These are phyloP conservation scores for Maudiozyma saulgeensis DNA, from an alignment of 805 yeast species.

Conservation along the genomic window DNA sequence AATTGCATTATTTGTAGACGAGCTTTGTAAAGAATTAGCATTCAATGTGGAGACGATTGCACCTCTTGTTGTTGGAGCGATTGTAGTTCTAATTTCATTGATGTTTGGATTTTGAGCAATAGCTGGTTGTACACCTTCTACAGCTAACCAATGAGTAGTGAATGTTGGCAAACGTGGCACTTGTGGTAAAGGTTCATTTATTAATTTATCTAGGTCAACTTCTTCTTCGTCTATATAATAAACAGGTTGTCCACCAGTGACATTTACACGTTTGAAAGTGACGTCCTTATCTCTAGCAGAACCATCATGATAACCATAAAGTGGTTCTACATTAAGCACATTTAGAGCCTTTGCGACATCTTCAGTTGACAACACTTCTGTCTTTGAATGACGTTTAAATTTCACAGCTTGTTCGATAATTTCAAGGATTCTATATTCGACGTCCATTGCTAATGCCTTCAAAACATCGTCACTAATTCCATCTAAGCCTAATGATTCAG, in stretches of 20 bases:
- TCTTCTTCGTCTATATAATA: conserved; percentile 90
- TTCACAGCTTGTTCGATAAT: conserved; percentile 91
- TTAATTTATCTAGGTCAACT: conserved; percentile 84
- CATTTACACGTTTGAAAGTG: conserved; percentile 76
- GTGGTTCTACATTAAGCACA: conserved; percentile 84
- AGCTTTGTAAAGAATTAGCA: conserved; percentile 34
- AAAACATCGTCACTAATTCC: conserved; percentile 85
- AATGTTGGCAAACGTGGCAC: conserved; percentile 89
- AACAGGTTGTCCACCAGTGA: conserved; percentile 86
- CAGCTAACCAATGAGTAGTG: conserved; percentile 95
- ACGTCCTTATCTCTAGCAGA: conserved; percentile 44
- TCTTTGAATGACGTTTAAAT: conserved; percentile 88
- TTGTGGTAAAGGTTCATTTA: conserved; percentile 89
- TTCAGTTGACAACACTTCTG: conserved; percentile 67
- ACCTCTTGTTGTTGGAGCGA: conserved; percentile 76
- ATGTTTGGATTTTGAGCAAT: conserved; percentile 89
- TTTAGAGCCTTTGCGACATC: conserved; percentile 77
- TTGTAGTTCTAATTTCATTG: conserved; percentile 56
- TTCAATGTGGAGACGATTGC: conserved; percentile 61
- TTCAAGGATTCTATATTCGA: conserved; percentile 95
- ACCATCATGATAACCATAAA: conserved; percentile 68
- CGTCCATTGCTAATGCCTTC: conserved; percentile 94
- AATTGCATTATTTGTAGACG: conserved; percentile 6
- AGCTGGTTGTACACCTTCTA: conserved; percentile 97
- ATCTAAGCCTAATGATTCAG: conserved; percentile 77